Conservation (phyloP, 1,139 yeast genomes). For the Spathaspora jeffriesii region DNA sequence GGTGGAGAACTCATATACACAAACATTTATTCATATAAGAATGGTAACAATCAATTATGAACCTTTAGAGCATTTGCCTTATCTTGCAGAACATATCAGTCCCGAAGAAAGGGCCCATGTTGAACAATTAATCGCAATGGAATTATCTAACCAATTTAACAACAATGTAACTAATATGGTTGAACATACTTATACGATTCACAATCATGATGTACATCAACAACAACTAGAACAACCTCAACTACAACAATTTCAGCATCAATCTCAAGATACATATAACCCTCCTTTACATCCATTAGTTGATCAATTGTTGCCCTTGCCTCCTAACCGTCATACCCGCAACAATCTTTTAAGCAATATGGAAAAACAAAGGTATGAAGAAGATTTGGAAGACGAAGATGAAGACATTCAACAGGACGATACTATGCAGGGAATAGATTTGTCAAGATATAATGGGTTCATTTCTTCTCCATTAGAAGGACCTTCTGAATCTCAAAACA, state of each 20-base stretch:
- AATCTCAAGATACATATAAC: not conserved
- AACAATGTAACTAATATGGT: constrained; percentile 13
- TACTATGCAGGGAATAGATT: constrained; percentile 24
- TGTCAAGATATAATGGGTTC: constrained; percentile 30
- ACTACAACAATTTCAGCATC: constrained; percentile 7
- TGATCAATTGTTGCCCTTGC: constrained; percentile 25
- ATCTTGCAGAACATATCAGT: constrained; percentile 29
- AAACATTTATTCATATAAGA: not conserved
- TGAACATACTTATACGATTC: constrained; percentile 3
- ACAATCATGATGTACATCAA: not conserved
- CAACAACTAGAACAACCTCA: constrained; percentile 6
- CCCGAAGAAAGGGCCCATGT: constrained; percentile 34
- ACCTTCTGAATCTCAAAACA: not conserved
- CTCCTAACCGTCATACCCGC: constrained; percentile 7
- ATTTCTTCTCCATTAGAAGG: constrained; percentile 14
- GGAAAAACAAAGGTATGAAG: constrained; percentile 33
- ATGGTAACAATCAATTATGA: constrained; percentile 31
- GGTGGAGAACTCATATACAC: not conserved
- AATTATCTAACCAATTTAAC: constrained; percentile 20
- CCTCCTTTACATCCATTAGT: constrained; percentile 28
- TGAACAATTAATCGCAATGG: constrained; percentile 31
- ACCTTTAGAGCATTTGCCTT: constrained; percentile 34
- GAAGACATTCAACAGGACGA: constrained; percentile 17
- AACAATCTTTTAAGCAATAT: constrained; percentile 7
- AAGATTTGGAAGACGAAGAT: constrained; percentile 24